Base-by-base conservation (phyloP, 768 basidiomycete genomes). In the Neoboletus magnificus region DNA sequence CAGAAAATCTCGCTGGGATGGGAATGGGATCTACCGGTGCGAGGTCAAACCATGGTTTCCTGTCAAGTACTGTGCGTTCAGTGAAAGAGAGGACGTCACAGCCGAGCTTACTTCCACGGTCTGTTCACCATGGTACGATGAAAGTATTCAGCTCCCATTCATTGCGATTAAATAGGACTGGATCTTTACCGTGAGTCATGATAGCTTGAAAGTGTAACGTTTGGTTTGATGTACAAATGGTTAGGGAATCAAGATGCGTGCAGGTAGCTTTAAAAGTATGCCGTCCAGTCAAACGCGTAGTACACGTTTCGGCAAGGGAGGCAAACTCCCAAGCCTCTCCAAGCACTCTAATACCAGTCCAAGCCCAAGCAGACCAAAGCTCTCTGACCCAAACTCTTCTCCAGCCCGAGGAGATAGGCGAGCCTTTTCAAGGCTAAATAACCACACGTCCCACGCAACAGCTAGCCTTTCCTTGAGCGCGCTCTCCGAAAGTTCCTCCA, bases 361-460 rank as follows among this genome's bases (percentile, higher is more conserved):
- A 39, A 91, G 73, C 0, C 82, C 82, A 46, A 91, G 76, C 42
- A 92, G 62, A 8, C 84, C 82, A 66, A 91, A 91, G 59, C 87
- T 90, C 53, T 81, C 76, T 3, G 78, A 74, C 15, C 83, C 85
- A 63, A 81, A 80, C 12, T 71, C 66, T 41, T 62, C 64, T 9
- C 15, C 56, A 13, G 13, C 27, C 18, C 30, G 22, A 35, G 39
- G 11, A 7, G 70, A 71, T 23, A 65, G 62, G 2, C 57, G 39
- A 23, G 60, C 65, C 48, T 76, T 74, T 40, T 73, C 63, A 42
- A 78, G 74, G 56, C 82, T 81, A 58, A 78, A 80, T 32, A 73
- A 70, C 89, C 87, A 92, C 10, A 82, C 84, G 9, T 67, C 70
- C 89, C 89, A 92, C 1, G 82, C 84, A 47, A 73, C 68, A 48